Conservation (phyloP, 2,329 filamentous ascomycete genomes). For the Dactylellina parvicollis region DNA sequence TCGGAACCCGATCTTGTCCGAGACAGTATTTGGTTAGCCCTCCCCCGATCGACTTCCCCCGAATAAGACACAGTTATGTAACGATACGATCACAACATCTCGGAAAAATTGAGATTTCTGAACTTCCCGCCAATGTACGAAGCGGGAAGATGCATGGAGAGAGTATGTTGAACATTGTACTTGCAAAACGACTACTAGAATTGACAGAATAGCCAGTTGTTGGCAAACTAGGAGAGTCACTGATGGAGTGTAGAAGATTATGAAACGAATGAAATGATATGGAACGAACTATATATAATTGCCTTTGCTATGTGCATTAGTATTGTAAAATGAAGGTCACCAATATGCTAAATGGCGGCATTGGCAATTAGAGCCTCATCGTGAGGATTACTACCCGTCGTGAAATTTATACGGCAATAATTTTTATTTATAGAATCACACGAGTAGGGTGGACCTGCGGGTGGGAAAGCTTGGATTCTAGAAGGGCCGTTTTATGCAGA, state of each 20-base stretch:
- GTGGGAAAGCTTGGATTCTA: conserved; percentile 14
- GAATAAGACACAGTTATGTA: no score
- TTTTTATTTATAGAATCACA: conserved; percentile 32
- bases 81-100: no score
- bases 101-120: no score
- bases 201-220: neutral
- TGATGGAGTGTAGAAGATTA: conserved; percentile 9
- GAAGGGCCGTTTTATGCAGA: conserved; percentile 39
- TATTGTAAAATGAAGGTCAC: no score
- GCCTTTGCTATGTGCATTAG: conserved; percentile 11
- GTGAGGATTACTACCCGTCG: no score
- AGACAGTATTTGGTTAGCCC: no score
- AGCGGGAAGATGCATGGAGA: neutral
- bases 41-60: no score
- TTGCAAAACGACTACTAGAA: neutral
- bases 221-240: conserved; percentile 5
- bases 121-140: no score
- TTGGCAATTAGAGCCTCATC: no score
- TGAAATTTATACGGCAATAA: no score
- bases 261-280: conserved; percentile 9
- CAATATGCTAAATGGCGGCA: no score
- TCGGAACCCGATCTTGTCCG: neutral
- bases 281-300: conserved; percentile 3
- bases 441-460: neutral
- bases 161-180: no score